Evolutionary conservation across 2,329 filamentous ascomycete species (phyloP).

Genomic region (Westerdykella aurantiaca): DNA sequence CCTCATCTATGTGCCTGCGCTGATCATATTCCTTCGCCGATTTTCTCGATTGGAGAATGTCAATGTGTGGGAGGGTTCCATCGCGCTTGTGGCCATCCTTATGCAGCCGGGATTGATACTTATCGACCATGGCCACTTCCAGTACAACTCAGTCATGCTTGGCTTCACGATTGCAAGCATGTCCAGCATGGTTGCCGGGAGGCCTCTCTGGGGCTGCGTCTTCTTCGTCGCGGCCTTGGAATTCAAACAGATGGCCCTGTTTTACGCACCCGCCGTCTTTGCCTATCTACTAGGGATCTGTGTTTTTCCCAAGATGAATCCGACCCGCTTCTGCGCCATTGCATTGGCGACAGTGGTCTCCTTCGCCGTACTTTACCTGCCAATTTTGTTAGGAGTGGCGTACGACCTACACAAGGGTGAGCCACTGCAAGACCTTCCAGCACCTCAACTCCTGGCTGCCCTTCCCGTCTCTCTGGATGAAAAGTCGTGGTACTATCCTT

Average conservation of each 20-base stretch:
- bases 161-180: conserved; percentile 81
- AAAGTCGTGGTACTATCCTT: conserved; percentile 64
- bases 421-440: conserved; percentile 52
- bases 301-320: conserved; percentile 64
- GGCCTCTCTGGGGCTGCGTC: conserved; percentile 80
- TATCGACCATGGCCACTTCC: conserved; percentile 92
- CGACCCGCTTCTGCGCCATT: conserved; percentile 66
- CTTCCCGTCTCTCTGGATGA: conserved; percentile 54
- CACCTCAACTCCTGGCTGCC: conserved; percentile 59
- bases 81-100: conserved; percentile 82
- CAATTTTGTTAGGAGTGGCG: conserved; percentile 65
- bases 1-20: conserved; percentile 77
- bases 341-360: conserved; percentile 65
- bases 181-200: conserved; percentile 79
- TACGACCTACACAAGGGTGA: conserved; percentile 64
- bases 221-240: conserved; percentile 93
- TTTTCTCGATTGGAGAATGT: conserved; percentile 72
- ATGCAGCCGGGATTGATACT: conserved; percentile 89
- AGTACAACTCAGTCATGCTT: conserved; percentile 99
- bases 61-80: conserved; percentile 72
- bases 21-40: conserved; percentile 77
- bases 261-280: conserved; percentile 91
- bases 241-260: conserved; percentile 99
- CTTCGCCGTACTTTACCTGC: conserved; percentile 70
- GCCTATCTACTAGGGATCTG: conserved; percentile 85